Base-by-base conservation (phyloP, 1,284 basidiomycete genomes). In the Trametes hirsuta region DNA sequence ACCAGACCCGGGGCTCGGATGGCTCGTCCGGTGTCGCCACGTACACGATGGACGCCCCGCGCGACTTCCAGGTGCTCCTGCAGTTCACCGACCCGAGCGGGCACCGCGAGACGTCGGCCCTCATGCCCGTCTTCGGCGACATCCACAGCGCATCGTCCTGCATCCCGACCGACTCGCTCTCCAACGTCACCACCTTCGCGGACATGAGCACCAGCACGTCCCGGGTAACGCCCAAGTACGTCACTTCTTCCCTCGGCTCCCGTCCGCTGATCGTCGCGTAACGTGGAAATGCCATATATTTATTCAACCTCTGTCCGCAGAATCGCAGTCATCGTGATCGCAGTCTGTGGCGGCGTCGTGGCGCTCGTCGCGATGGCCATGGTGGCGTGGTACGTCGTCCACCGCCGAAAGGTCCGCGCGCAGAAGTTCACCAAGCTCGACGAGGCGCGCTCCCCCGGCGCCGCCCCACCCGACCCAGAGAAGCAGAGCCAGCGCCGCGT, bases 11-110 rank as follows among this genome's bases (percentile, higher is more conserved):
- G 1, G 68, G 76, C 41, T 65, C 73, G 47, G 63, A 57, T 12
- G 49, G 67, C 49, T 42, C 64, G 4, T 53, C 66, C 1, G 78
- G 77, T n/a, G 68, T 64, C 3, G 80, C 80, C 0, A 75, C 73
- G 0, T 88, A 83, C 63, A 67, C 73, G 24, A 76, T 85, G 75
- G 75, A 69, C 47, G 77, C 76, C 9, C 18, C 68, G 5, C 73
- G 75, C 5, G 77, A 76, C 22, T 65, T 71, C 10, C 71, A 80
- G 40, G 73, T 82, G 1, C 69, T 82, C 2, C 68, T 87, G 47
- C 65, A 83, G 42, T 66, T 76, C 53, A 68, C 56, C 30, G 71
- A 74, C 52, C 69, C 72, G 25, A 62, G 59, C 15, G 74, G 71
- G 1, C 66, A 70, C 55, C 60, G 47, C 22, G 69, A 74, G 55